Evolutionary conservation across 495 filamentous ascomycete genomes (phyloP).

Genomic region (Aspergillus leporis): DNA sequence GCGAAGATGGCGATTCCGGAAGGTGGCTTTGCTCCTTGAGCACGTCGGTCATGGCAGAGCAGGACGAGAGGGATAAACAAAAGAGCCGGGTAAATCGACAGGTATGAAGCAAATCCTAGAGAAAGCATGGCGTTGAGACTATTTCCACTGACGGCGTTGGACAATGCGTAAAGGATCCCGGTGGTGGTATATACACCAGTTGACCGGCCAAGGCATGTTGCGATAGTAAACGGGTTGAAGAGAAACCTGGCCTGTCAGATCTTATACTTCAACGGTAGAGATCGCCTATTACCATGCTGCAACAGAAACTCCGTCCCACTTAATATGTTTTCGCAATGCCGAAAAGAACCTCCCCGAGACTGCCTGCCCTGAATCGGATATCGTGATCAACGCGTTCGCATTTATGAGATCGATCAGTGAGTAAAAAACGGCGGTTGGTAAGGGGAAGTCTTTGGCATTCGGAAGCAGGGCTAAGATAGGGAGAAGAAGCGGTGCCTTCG

Average conservation of each 20-base stretch:
- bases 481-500: slow-evolving; percentile 81
- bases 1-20: slow-evolving; percentile 47
- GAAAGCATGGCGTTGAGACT: slow-evolving; percentile 80
- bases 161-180: slow-evolving; percentile 80
- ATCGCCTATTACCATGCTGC: slow-evolving; percentile 66
- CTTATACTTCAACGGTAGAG: neutral
- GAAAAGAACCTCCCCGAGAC: slow-evolving; percentile 69
- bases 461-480: slow-evolving; percentile 88
- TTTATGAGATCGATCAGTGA: slow-evolving; percentile 79
- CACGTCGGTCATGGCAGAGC: slow-evolving; percentile 73
- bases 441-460: slow-evolving; percentile 57
- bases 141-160: slow-evolving; percentile 75
- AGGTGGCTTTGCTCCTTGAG: slow-evolving; percentile 18
- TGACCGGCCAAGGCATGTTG: slow-evolving; percentile 87
- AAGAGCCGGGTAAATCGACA: slow-evolving; percentile 87
- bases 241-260: slow-evolving; percentile 62
- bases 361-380: slow-evolving; percentile 81
- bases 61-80: slow-evolving; percentile 81
- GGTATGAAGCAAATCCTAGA: slow-evolving; percentile 81
- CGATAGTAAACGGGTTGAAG: slow-evolving; percentile 93
- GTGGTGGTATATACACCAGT: slow-evolving; percentile 90
- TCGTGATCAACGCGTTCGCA: slow-evolving; percentile 77
- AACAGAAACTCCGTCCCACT: slow-evolving; percentile 73
- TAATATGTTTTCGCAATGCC: slow-evolving; percentile 73
- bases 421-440: slow-evolving; percentile 79